A percentile compares a stretch with the other conserved stretches of the same genome.
Conservation (phyloP, 2,329 filamentous ascomycete species). For the Claviceps paspali region DNA sequence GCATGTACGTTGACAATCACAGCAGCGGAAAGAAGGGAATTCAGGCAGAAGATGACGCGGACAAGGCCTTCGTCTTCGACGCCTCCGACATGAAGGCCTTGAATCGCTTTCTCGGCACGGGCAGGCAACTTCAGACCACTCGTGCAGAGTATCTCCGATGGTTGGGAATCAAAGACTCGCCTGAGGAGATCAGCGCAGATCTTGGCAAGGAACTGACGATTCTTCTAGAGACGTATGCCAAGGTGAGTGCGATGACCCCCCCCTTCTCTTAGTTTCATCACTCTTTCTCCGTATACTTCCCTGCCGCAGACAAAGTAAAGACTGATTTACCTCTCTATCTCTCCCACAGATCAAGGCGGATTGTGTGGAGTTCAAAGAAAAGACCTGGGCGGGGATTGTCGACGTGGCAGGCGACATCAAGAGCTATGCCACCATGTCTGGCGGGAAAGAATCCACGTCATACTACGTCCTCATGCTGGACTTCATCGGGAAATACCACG, state of each 20-base stretch:
- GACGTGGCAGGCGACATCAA: background rate
- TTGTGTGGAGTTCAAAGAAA: background rate
- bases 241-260: background rate
- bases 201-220: background rate
- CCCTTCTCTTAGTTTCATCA: background rate
- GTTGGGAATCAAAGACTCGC: background rate
- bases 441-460: background rate
- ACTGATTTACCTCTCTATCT: too few relatives aligned
- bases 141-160: background rate
- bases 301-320: too few relatives aligned
- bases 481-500: background rate
- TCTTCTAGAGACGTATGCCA: background rate
- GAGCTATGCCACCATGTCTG: background rate
- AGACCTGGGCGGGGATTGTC: background rate
- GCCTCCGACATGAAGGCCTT: background rate
- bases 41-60: background rate
- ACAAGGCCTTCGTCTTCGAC: background rate
- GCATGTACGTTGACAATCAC: constrained; percentile 1
- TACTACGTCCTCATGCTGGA: background rate
- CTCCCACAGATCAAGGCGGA: background rate
- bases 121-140: background rate
- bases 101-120: background rate
- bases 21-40: too few relatives aligned
- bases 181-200: background rate
- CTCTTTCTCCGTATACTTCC: too few relatives aligned